Evolutionary conservation across 1,284 basidiomycete species (phyloP).

Genomic region (Rhodotorula sp.): DNA sequence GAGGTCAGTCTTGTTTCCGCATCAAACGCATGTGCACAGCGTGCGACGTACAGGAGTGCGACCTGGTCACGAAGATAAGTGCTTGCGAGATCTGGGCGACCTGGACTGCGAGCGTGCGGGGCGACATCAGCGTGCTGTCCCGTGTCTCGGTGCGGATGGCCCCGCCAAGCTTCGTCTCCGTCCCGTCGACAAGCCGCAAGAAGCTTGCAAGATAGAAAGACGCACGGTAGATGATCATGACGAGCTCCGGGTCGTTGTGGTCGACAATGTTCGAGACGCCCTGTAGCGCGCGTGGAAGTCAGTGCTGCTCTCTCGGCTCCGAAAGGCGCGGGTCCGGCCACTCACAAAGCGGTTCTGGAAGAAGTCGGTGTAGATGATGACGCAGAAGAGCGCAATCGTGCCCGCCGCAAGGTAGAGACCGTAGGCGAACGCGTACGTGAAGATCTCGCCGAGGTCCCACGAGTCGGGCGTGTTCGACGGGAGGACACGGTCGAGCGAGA

Average conservation of each 20-base stretch:
- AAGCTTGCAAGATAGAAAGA: neutral
- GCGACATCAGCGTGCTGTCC: neutral
- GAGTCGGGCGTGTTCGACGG: slow-evolving; percentile 83
- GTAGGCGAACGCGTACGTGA: slow-evolving; percentile 91
- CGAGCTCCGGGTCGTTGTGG: slow-evolving; percentile 54
- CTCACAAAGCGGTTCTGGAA: slow-evolving; percentile 63
- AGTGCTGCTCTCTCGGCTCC: slow-evolving; percentile 53
- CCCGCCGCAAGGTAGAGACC: slow-evolving; percentile 89
- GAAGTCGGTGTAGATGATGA: slow-evolving; percentile 84
- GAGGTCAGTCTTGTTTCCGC: too few relatives aligned
- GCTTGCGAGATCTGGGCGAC: slow-evolving; percentile 98
- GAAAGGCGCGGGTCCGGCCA: too few relatives aligned
- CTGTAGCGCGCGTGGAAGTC: slow-evolving; percentile 61
- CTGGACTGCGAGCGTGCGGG: slow-evolving; percentile 53
- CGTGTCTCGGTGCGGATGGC: too few relatives aligned
- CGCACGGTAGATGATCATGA: slow-evolving; percentile 53
- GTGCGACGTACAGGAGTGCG: slow-evolving; percentile 66
- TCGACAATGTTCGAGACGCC: slow-evolving; percentile 61
- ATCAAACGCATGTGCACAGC: too few relatives aligned
- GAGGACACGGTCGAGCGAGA: slow-evolving; percentile 90
- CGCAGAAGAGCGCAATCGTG: slow-evolving; percentile 75
- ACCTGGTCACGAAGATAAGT: slow-evolving; percentile 57
- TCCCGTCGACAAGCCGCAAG: too few relatives aligned
- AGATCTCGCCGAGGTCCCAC: slow-evolving; percentile 96
- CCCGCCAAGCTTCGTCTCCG: too few relatives aligned